Evolutionary conservation across 1,284 basidiomycete species (phyloP).

Genomic region (Ceratobasidium sp.): DNA sequence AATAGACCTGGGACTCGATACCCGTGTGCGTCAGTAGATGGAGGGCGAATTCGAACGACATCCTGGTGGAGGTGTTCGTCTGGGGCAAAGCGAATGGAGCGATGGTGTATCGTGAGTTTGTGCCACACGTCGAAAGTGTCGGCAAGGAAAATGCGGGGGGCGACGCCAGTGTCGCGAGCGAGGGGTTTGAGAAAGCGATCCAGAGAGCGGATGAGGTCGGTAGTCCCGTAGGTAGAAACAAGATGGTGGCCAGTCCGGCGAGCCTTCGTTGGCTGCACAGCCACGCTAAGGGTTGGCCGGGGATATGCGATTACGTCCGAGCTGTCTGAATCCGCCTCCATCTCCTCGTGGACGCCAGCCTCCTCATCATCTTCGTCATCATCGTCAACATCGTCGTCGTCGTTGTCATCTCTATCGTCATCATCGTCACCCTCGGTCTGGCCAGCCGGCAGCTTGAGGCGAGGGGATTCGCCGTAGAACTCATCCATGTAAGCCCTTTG

Average conservation of each 20-base stretch:
- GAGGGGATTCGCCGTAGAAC: slow-evolving; percentile 17
- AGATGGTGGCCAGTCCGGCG: not conserved
- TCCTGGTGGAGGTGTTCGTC: slow-evolving; percentile 4
- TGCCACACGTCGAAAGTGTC: slow-evolving; percentile 27
- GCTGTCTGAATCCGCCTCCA: not conserved
- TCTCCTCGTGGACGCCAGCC: not conserved
- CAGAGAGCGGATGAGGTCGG: slow-evolving; percentile 13
- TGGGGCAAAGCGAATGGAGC: not conserved
- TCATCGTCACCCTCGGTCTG: not conserved
- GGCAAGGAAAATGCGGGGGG: not conserved
- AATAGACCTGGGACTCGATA: not conserved
- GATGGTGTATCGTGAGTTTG: slow-evolving; percentile 2
- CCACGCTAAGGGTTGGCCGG: slow-evolving; percentile 23
- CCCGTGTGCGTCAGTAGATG: not conserved
- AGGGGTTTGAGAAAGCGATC: slow-evolving; percentile 26
- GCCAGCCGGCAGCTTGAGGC: not conserved
- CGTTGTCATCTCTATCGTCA: not conserved
- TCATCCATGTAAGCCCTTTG: slow-evolving; percentile 22
- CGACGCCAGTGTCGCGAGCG: not conserved
- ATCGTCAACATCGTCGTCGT: not conserved
- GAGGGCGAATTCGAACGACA: slow-evolving; percentile 16
- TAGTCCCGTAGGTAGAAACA: slow-evolving; percentile 6
- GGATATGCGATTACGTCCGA: slow-evolving; percentile 5
- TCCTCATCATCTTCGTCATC: slow-evolving; percentile 7
- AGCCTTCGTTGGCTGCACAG: not conserved